Conservation (phyloP, 1,284 basidiomycete species). For the Cryptococcus sp. region DNA sequence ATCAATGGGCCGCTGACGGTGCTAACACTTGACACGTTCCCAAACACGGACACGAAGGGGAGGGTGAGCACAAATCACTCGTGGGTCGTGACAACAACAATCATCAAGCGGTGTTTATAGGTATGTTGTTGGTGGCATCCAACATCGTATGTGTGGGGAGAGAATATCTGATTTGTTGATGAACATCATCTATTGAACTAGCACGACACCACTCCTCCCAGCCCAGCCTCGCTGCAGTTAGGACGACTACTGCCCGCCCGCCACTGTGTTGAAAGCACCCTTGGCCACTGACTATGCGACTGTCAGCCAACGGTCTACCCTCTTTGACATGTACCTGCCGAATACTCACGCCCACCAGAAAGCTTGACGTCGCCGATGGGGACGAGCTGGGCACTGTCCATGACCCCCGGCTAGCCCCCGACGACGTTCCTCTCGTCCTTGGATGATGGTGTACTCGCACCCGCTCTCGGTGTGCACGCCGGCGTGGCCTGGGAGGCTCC, state of each 20-base stretch:
- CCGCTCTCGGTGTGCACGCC: slow-evolving; percentile 10
- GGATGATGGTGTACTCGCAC: slow-evolving; percentile 10
- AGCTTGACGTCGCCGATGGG: slow-evolving; percentile 29
- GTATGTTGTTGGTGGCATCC: neutral
- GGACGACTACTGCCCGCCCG: slow-evolving; percentile 14
- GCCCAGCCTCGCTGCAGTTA: no score
- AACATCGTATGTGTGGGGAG: neutral
- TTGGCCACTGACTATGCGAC: slow-evolving; percentile 18
- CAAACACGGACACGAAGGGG: no score
- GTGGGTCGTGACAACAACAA: no score
- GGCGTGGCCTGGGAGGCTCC: slow-evolving; percentile 8
- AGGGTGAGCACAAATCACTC: no score
- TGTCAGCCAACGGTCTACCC: neutral
- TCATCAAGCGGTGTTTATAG: no score
- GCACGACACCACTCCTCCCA: no score
- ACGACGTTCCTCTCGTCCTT: slow-evolving; percentile 13
- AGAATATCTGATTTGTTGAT: neutral
- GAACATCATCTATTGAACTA: neutral
- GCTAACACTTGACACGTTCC: no score
- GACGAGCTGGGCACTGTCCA: slow-evolving; percentile 26
- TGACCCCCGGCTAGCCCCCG: slow-evolving; percentile 23
- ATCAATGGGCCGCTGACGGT: no score
- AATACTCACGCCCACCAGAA: slow-evolving; percentile 25
- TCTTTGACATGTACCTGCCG: neutral
- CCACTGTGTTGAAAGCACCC: slow-evolving; percentile 21